A percentile compares a stretch with the other conserved stretches of the same genome.
Conservation (phyloP, 768 basidiomycete species). For the Russula dissimulans region DNA sequence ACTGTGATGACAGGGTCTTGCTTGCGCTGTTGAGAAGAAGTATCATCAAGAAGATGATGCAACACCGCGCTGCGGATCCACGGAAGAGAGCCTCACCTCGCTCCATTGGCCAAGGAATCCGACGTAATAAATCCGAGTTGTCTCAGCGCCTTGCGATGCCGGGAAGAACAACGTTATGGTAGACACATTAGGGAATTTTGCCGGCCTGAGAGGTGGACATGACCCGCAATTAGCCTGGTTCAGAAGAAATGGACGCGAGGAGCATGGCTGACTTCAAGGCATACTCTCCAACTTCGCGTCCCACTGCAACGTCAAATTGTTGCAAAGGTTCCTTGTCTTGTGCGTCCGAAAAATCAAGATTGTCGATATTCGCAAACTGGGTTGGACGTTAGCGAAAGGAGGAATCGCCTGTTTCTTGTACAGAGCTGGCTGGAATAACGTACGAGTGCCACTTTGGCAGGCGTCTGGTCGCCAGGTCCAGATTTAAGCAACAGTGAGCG, state of each 20-base stretch:
- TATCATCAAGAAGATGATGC: background rate
- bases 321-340: slow-evolving; percentile 55
- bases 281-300: slow-evolving; percentile 78
- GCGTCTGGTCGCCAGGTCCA: slow-evolving; percentile 73
- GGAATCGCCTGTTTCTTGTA: background rate
- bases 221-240: background rate
- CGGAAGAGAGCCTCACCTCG: slow-evolving; percentile 40
- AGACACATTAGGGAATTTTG: slow-evolving; percentile 78
- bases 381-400: background rate
- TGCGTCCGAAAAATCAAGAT: slow-evolving; percentile 74
- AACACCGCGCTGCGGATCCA: background rate
- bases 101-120: slow-evolving; percentile 80
- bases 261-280: slow-evolving; percentile 54
- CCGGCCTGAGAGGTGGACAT: slow-evolving; percentile 40
- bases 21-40: slow-evolving; percentile 52
- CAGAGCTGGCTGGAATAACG: slow-evolving; percentile 18
- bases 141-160: slow-evolving; percentile 68
- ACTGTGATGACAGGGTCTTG: slow-evolving; percentile 72
- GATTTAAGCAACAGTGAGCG: slow-evolving; percentile 75
- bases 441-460: slow-evolving; percentile 62
- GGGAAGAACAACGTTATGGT: slow-evolving; percentile 81
- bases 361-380: slow-evolving; percentile 71
- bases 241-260: background rate
- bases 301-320: slow-evolving; percentile 59
- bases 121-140: slow-evolving; percentile 69